These are phyloP conservation scores for Alternaria postmessia DNA, from an alignment of 2,329 filamentous ascomycete species.

Conservation along the genomic window DNA sequence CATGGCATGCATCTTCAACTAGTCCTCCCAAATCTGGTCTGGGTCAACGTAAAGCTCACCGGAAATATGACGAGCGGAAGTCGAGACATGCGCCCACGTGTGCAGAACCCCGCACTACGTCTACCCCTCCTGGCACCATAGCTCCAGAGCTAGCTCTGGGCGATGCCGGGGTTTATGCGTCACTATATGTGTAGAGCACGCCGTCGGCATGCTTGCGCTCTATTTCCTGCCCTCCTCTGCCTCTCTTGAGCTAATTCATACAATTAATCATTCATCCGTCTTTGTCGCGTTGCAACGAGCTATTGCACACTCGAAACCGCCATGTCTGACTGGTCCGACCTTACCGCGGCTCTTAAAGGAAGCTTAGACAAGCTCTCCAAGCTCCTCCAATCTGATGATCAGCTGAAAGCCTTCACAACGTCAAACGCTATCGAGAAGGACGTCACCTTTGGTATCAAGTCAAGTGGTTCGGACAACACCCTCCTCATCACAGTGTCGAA, in stretches of 20 bases:
- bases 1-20: constrained; percentile 14
- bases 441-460: constrained; percentile 48
- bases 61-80: constrained; percentile 19
- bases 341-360: constrained; percentile 42
- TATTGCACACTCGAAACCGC: constrained; percentile 2
- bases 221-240: not conserved
- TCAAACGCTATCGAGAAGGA: constrained; percentile 45
- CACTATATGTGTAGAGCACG: constrained; percentile 19
- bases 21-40: constrained; percentile 11
- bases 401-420: constrained; percentile 48
- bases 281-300: not conserved
- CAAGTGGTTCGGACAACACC: constrained; percentile 43
- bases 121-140: constrained; percentile 42
- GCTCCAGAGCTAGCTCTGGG: constrained; percentile 26
- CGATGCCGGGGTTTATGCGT: constrained; percentile 12
- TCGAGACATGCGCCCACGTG: constrained; percentile 35
- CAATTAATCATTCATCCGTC: not conserved
- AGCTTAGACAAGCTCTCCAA: constrained; percentile 42
- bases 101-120: constrained; percentile 35
- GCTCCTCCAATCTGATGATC: constrained; percentile 44
- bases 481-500: constrained; percentile 46
- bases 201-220: constrained; percentile 2
- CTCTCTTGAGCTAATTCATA: not conserved
- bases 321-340: constrained; percentile 47
- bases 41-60: constrained; percentile 11